A percentile compares a stretch with the other conserved stretches of the same genome.
These are phyloP conservation scores for Kalanchoe fedtschenkoi DNA, from an alignment of 164 flowering plant species.

Conservation along the genomic window DNA sequence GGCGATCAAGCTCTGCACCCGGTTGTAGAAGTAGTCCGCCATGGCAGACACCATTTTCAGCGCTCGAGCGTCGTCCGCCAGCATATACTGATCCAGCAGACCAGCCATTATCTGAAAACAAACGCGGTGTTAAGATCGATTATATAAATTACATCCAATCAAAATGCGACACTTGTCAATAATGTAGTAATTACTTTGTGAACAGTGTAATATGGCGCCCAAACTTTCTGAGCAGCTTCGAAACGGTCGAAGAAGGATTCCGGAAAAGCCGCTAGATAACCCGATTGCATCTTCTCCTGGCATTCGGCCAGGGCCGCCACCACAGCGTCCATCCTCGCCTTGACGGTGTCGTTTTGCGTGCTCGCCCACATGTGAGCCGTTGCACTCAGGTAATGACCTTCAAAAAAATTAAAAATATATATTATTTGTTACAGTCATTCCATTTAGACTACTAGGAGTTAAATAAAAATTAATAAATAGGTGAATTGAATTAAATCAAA, in stretches of 20 bases:
- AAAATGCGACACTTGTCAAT: neutral
- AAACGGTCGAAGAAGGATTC: constrained; percentile 68
- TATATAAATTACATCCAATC: too few species aligned
- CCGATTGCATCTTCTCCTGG: constrained; percentile 65
- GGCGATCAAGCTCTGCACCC: constrained; percentile 68
- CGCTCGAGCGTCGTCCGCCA: constrained; percentile 54
- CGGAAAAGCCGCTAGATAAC: constrained; percentile 93
- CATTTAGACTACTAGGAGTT: too few species aligned
- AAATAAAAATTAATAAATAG: too few species aligned
- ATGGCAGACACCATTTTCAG: constrained; percentile 60
- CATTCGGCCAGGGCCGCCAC: constrained; percentile 58
- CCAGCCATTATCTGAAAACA: constrained; percentile 74
- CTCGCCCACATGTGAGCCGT: constrained; percentile 95
- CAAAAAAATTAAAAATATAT: constrained; percentile 5
- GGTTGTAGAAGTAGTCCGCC: constrained; percentile 75
- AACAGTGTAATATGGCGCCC: constrained; percentile 98
- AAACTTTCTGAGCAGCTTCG: constrained; percentile 71
- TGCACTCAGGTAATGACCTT: constrained; percentile 92
- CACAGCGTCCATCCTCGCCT: constrained; percentile 53
- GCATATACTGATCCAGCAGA: constrained; percentile 70
- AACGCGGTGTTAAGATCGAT: neutral
- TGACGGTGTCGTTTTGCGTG: constrained; percentile 54
- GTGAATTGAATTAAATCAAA: too few species aligned
- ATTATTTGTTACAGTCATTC: too few species aligned
- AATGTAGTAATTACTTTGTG: constrained; percentile 63